Evolutionary conservation across 257 asterid genomes (phyloP), one percentile per base, ranked within the genome.

Genomic region (Solanum virginianum): DNA sequence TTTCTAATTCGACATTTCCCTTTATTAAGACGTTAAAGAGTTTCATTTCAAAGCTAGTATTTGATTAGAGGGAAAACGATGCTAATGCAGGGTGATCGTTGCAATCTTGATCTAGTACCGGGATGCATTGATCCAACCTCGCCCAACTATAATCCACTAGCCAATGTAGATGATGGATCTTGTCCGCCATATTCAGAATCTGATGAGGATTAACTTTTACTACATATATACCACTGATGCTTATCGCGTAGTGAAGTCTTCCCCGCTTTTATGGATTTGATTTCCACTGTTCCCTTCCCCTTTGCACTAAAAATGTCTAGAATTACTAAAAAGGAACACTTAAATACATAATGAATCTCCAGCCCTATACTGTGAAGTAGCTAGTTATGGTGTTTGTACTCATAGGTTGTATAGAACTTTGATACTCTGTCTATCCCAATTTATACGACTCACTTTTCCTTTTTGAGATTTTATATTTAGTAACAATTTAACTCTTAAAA

Each of bases 81-180:
- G 60, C 4, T 14, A 24, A 84, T 89, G 89, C 92, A 95, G 99
- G 99, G 97, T 12, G 99, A 95, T 59, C 95, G 98, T 11, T 94
- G 99, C 90, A 87, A 91, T 79, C 95, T 95, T 62, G 93, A 95
- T 90, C 55, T 95, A 11, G 94, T 95, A 47, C 85, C 80, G 1
- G 98, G 99, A 62, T 93, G 98, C 85, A 92, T 86, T 10, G 99
- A 95, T 88, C 97, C 99, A 29, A 84, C 89, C 90, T 94, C 99
- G 2, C 91, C 92, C 9, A 8, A 63, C 22, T 95, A 77, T 84
- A 57, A 95, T 83, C 98, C 98, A 14, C 81, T 92, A 5, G 99
- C 99, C 45, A 93, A 91, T 45, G 95, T 92, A 74, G 98, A 95
- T 9, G 98, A 95, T 85, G 98, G 99, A 63, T 94, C 99, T 72